Conservation (phyloP, 306 rosid genomes). For the Cicer yamashitae region DNA sequence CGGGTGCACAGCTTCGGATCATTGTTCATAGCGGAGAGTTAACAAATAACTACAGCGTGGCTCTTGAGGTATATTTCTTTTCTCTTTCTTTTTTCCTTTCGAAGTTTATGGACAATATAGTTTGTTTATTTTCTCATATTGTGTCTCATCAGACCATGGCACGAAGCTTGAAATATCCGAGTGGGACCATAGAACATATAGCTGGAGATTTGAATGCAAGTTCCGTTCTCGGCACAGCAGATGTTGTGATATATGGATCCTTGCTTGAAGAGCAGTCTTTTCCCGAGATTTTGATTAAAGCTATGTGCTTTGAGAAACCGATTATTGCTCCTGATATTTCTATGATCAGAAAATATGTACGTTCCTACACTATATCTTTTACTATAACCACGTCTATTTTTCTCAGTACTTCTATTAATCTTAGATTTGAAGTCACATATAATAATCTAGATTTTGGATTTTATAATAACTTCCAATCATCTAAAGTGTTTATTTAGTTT, state of each 20-base stretch:
- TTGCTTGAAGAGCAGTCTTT: constrained; percentile 81
- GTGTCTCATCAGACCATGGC: constrained; percentile 71
- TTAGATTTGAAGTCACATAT: constrained; percentile 23
- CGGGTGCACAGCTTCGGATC: constrained; percentile 60
- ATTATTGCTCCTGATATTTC: constrained; percentile 85
- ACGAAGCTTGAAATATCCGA: constrained; percentile 76
- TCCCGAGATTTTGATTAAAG: constrained; percentile 82
- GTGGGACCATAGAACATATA: constrained; percentile 71
- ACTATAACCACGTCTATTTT: constrained; percentile 29
- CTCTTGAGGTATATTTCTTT: constrained; percentile 67
- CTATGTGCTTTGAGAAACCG: constrained; percentile 93
- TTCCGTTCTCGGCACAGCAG: constrained; percentile 61
- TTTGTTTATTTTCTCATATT: constrained; percentile 45
- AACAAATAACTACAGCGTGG: constrained; percentile 69
- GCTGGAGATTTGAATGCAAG: constrained; percentile 68
- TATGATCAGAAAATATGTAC: constrained; percentile 81
- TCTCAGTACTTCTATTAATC: constrained; percentile 8
- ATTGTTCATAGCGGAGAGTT: constrained; percentile 76
- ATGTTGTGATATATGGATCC: constrained; percentile 88
- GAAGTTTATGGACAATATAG: constrained; percentile 38
- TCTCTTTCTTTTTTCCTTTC: constrained; percentile 18
- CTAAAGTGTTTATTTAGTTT: constrained; percentile 10
- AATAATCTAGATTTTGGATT: constrained; percentile 20
- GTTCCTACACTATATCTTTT: constrained; percentile 44
- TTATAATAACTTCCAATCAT: constrained; percentile 11